Evolutionary conservation across 2,329 filamentous ascomycete species (phyloP).

Genomic region (Pezicula carpinea): DNA sequence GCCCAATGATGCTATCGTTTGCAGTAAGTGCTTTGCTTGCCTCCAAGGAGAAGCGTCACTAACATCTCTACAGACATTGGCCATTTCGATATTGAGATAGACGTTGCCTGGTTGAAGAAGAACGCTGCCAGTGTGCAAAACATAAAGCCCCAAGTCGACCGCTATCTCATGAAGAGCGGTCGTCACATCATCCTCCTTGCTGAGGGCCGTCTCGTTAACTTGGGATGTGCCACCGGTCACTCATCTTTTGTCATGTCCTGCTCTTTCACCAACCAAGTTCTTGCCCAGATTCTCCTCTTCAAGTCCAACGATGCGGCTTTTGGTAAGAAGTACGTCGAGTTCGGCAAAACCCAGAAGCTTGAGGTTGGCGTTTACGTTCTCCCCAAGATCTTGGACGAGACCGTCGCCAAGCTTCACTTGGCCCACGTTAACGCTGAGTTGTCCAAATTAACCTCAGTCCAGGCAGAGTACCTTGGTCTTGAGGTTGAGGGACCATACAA

Average conservation of each 20-base stretch:
- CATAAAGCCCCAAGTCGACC: slow-evolving; percentile 99
- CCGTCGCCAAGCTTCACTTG: slow-evolving; percentile 92
- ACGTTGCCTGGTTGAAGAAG: slow-evolving; percentile 98
- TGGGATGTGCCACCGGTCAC: slow-evolving; percentile 98
- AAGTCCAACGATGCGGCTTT: slow-evolving; percentile 87
- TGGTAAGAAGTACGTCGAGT: slow-evolving; percentile 92
- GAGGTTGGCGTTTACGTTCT: slow-evolving; percentile 90
- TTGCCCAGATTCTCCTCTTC: slow-evolving; percentile 97
- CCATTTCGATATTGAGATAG: slow-evolving; percentile 99
- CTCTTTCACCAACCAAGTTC: slow-evolving; percentile 99
- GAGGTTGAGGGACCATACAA: slow-evolving; percentile 89
- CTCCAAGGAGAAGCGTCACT: slow-evolving; percentile 3
- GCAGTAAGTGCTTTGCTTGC: slow-evolving; percentile 58
- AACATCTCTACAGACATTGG: slow-evolving; percentile 67
- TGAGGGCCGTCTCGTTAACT: slow-evolving; percentile 98
- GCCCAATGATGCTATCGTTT: slow-evolving; percentile 97
- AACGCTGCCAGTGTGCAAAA: slow-evolving; percentile 91
- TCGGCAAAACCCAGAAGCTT: slow-evolving; percentile 87
- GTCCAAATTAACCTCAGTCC: slow-evolving; percentile 74
- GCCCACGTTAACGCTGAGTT: slow-evolving; percentile 93
- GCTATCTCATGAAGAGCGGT: slow-evolving; percentile 89
- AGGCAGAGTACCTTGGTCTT: slow-evolving; percentile 93
- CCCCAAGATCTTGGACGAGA: slow-evolving; percentile 98
- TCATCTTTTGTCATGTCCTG: slow-evolving; percentile 99
- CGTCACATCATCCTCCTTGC: slow-evolving; percentile 97